Conservation (phyloP, 495 filamentous ascomycete species). For the Platismatia glauca region DNA sequence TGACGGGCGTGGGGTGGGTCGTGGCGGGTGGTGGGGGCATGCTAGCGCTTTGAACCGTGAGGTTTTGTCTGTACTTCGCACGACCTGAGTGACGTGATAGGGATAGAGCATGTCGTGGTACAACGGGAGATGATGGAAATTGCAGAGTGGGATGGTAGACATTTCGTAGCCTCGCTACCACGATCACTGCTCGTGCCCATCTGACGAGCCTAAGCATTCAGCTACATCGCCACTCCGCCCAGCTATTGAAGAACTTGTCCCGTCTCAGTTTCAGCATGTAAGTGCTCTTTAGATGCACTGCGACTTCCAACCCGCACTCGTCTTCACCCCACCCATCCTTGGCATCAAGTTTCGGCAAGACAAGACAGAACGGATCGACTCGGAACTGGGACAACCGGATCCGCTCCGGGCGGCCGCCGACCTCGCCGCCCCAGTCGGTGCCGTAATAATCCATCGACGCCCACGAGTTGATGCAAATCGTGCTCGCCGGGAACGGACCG, state of each 20-base stretch:
- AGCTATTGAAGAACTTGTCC: neutral
- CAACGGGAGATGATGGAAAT: neutral
- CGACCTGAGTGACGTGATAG: neutral
- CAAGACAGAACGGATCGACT: neutral
- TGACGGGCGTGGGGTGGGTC: neutral
- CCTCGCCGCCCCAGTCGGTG: neutral
- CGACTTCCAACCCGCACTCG: neutral
- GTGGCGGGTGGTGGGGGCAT: neutral
- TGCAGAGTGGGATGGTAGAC: neutral
- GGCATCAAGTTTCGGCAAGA: neutral
- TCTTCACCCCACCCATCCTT: neutral
- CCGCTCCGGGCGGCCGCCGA: neutral
- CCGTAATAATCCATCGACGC: neutral
- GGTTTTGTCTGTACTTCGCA: too few species aligned
- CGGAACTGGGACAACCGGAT: neutral
- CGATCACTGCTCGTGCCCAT: neutral
- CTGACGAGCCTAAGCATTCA: neutral
- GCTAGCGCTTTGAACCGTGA: too few species aligned
- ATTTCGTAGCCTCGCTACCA: neutral
- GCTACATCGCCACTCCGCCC: neutral
- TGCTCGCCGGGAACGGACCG: neutral
- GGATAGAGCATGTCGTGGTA: neutral
- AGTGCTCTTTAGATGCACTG: neutral
- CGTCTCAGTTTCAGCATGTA: neutral
- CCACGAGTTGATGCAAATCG: neutral